These are phyloP conservation scores for Dictyostelium brefeldianum DNA, from an alignment of 78 protist species.

Conservation along the genomic window DNA sequence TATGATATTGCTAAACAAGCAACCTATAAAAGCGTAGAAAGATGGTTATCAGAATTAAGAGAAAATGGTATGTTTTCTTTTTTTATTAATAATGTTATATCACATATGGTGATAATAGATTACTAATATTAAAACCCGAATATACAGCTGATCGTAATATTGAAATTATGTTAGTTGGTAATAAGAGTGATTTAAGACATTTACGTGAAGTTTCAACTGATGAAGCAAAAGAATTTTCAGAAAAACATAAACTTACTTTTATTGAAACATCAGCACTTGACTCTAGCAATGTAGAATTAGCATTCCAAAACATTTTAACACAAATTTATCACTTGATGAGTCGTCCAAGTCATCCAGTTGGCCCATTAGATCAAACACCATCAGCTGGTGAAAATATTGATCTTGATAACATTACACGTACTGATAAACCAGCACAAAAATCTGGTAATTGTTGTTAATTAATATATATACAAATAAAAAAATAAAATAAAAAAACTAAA, in stretches of 20 bases:
- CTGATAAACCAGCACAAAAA: background rate
- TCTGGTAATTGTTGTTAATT: background rate
- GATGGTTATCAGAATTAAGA: constrained; percentile 89
- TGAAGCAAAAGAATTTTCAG: constrained; percentile 86
- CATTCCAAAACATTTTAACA: constrained; percentile 82
- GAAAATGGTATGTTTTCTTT: constrained; percentile 85
- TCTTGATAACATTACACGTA: background rate
- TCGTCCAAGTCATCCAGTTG: constrained; percentile 54
- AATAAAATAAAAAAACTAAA: background rate
- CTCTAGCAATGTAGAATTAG: constrained; percentile 83
- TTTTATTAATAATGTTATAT: too few species aligned
- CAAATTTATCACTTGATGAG: constrained; percentile 73
- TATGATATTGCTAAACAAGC: constrained; percentile 77
- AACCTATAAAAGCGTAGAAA: constrained; percentile 86
- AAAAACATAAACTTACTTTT: constrained; percentile 79
- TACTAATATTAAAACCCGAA: too few species aligned
- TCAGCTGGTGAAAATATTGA: constrained; percentile 26
- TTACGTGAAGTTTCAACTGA: constrained; percentile 88
- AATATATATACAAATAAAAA: background rate
- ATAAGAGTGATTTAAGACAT: constrained; percentile 92
- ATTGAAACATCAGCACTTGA: constrained; percentile 89
- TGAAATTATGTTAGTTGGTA: constrained; percentile 98
- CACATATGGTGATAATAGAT: too few species aligned
- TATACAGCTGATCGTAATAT: constrained; percentile 91
- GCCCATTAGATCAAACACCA: constrained; percentile 14